A percentile compares a stretch with the other conserved stretches of the same genome.
phyloP scores from a whole-genome alignment of 2,329 filamentous ascomycete species.

The Cladosporium austrohemisphaericum region DNA sequence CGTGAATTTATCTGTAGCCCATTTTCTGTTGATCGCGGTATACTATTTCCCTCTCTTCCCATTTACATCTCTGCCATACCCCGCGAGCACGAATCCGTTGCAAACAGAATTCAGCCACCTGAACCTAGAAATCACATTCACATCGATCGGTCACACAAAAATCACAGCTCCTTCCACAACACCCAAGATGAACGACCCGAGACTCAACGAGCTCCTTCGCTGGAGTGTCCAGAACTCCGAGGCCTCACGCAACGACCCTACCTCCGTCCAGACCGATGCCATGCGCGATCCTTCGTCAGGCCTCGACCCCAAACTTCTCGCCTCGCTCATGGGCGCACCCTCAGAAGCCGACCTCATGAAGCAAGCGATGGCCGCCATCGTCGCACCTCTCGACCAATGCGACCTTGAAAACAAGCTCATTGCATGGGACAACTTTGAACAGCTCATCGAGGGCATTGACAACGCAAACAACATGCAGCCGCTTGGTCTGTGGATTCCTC shows the following conservation, averaged over 20 bases:
- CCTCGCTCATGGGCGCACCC: conserved; percentile 73
- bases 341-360: conserved; percentile 92
- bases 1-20: conserved; percentile 3
- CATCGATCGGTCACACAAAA: too few relatives aligned
- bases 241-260: conserved; percentile 32
- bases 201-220: conserved; percentile 70
- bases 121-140: too few relatives aligned
- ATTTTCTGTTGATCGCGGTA: conserved; percentile 7
- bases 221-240: conserved; percentile 68
- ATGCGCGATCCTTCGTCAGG: conserved; percentile 36
- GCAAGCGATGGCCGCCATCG: conserved; percentile 73
- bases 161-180: conserved; percentile 1
- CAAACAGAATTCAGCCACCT: too few relatives aligned
- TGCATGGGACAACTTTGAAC: conserved; percentile 93
- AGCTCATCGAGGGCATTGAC: conserved; percentile 86
- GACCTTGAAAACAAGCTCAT: conserved; percentile 71
- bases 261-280: conserved; percentile 21
- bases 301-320: conserved; percentile 67
- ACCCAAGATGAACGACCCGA: conserved; percentile 24
- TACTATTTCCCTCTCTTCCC: neutral
- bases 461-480: conserved; percentile 91
- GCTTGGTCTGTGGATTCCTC: conserved; percentile 74
- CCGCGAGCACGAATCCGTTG: too few relatives aligned
- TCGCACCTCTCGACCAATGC: conserved; percentile 51
- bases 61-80: too few relatives aligned